Evolutionary conservation across 2,329 filamentous ascomycete species (phyloP).

Genomic region (Shiraia sp.): DNA sequence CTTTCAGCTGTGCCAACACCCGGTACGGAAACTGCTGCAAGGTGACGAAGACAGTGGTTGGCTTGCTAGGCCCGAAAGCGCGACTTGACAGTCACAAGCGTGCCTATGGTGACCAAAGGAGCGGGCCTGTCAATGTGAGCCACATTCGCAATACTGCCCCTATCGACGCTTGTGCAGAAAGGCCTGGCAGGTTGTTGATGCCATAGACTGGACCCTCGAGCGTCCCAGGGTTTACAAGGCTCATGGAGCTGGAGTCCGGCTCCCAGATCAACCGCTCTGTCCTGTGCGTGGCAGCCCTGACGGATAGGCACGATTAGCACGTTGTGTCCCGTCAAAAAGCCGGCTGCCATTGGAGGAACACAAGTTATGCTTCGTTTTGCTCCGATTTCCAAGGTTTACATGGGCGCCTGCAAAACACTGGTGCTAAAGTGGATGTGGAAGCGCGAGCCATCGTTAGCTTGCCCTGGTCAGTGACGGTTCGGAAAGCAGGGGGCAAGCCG

Average conservation of each 20-base stretch:
- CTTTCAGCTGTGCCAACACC: slow-evolving; percentile 19
- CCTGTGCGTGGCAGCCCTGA: not conserved
- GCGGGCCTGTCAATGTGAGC: slow-evolving; percentile 39
- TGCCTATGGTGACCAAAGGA: slow-evolving; percentile 26
- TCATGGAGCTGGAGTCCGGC: too few species aligned
- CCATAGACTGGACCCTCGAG: too few species aligned
- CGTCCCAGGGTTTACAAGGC: too few species aligned
- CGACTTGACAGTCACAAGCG: slow-evolving; percentile 39
- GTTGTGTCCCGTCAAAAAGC: too few species aligned
- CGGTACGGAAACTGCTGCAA: slow-evolving; percentile 17
- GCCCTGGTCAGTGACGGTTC: slow-evolving; percentile 30
- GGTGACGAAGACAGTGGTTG: slow-evolving; percentile 24
- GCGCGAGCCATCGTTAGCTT: slow-evolving; percentile 25
- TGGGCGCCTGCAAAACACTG: slow-evolving; percentile 29
- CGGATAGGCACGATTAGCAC: slow-evolving; percentile 1
- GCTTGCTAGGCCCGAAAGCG: slow-evolving; percentile 28
- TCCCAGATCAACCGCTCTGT: too few species aligned
- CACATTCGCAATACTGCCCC: slow-evolving; percentile 32
- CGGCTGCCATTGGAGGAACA: slow-evolving; percentile 17
- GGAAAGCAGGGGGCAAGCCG: slow-evolving; percentile 31
- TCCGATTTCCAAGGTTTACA: slow-evolving; percentile 21
- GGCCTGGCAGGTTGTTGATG: slow-evolving; percentile 9
- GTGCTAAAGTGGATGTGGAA: slow-evolving; percentile 27
- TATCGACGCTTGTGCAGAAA: slow-evolving; percentile 13
- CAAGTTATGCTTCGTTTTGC: slow-evolving; percentile 24